Percentiles rank a stretch among this genome's conserved stretches.
phyloP scores from a whole-genome alignment of 176 grass and related monocot species.

The Oryza meridionalis region DNA sequence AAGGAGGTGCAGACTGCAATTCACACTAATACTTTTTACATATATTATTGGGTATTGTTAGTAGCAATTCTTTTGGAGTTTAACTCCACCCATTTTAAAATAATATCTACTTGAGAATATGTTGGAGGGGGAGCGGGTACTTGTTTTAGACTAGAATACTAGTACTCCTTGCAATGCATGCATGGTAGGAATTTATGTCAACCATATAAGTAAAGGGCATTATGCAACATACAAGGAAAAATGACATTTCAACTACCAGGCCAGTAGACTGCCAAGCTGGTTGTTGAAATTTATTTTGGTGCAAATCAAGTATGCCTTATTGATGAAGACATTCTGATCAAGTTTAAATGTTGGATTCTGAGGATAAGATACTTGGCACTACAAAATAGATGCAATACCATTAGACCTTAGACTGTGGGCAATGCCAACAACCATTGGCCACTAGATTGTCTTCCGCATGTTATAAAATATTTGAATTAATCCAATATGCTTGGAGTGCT shows the following conservation, averaged over 20 bases:
- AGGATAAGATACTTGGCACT: constrained; percentile 28
- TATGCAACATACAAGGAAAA: background rate
- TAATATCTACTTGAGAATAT: background rate
- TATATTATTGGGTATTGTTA: background rate
- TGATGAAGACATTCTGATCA: constrained; percentile 20
- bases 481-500: background rate
- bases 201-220: background rate
- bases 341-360: constrained; percentile 43
- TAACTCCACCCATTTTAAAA: background rate
- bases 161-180: background rate
- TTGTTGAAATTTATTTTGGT: constrained; percentile 34
- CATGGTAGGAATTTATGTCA: background rate
- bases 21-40: background rate
- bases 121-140: background rate
- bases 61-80: background rate
- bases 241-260: constrained; percentile 12
- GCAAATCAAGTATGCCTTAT: constrained; percentile 21
- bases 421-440: background rate
- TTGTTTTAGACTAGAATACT: background rate
- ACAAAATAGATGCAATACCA: constrained; percentile 16
- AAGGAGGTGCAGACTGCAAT: background rate
- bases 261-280: background rate
- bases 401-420: constrained; percentile 24
- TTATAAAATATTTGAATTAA: constrained; percentile 17
- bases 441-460: constrained; percentile 7